Base-by-base conservation (phyloP, 208 protist species). In the Vickermania ingenoplastis region DNA sequence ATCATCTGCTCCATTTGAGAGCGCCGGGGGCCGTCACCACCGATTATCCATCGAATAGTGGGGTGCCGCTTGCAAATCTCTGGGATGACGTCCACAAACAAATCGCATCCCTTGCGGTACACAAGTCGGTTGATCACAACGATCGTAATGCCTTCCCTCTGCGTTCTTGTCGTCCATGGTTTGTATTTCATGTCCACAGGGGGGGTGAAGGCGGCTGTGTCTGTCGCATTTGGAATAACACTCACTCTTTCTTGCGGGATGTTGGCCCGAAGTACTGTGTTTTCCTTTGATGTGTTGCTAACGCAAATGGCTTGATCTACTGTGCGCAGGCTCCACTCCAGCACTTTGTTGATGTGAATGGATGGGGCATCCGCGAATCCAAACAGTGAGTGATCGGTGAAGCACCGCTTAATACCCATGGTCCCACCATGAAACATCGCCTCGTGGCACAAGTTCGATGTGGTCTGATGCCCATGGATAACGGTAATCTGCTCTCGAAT, bases 311-410 rank as follows among this genome's bases (percentile, higher is more conserved):
- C 93, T 68, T 98, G 97, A 58, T 95, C 91, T 1, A 98, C 83
- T 53, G 91, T 91, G 30, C 86, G 90, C 26, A 98, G 65, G 31
- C 84, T 94, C 82, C 95, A 98, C 62, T 98, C 92, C 7, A 98
- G 81, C 13, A 98, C 73, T 59, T 98, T 98, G 78, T 99, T 99
- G 65, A 98, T 97, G 63, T 97, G 83, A 59, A 99, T 97, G 25
- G 83, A 96, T 48, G 79, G 71, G 41, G 84, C 80, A 69, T 99
- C 97, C 13, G 84, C 92, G 76, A 99, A 99, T 14, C 97, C 97
- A 73, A 99, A 98, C n/a, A 99, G 80, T 1, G 96, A 99, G 82
- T 99, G 98, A 67, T 99, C 97, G 2, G 98, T 99, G 77, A 99
- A 99, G 63, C 92, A 92, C 4, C 89, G 90, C 55, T 84, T 94